Evolutionary conservation across 2,329 filamentous ascomycete species (phyloP).

Genomic region (Trichothecium sympodiale): DNA sequence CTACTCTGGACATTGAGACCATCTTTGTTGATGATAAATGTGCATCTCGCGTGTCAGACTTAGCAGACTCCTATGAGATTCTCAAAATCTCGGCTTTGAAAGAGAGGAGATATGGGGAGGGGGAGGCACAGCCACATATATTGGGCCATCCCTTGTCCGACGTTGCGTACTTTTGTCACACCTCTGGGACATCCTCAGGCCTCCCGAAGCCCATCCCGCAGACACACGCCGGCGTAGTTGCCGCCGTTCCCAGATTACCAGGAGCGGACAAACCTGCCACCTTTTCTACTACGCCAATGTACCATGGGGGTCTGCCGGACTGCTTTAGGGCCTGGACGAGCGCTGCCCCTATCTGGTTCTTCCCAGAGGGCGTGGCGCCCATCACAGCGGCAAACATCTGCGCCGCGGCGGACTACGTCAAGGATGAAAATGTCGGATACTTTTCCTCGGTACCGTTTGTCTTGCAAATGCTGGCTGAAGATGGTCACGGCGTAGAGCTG

Average conservation of each 20-base stretch:
- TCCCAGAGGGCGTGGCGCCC: conserved; percentile 42
- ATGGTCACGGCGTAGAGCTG: conserved; percentile 25
- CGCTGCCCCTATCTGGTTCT: conserved; percentile 49
- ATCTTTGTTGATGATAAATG: conserved; percentile 32
- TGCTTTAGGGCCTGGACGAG: conserved; percentile 51
- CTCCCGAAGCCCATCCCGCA: conserved; percentile 53
- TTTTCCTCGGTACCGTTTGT: conserved; percentile 54
- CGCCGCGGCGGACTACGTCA: conserved; percentile 30
- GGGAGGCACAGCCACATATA: neutral
- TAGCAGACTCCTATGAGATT: conserved; percentile 5
- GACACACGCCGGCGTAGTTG: conserved; percentile 35
- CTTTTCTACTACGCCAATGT: conserved; percentile 55
- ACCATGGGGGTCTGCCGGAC: conserved; percentile 55
- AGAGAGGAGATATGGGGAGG: neutral
- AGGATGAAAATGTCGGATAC: conserved; percentile 24
- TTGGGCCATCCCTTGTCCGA: conserved; percentile 13
- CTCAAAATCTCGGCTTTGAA: conserved; percentile 5
- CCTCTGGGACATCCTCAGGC: conserved; percentile 53
- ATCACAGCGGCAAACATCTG: conserved; percentile 45
- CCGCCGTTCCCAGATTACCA: conserved; percentile 38
- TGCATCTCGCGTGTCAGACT: neutral
- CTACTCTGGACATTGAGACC: conserved; percentile 25
- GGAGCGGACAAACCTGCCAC: conserved; percentile 29
- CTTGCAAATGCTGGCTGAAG: conserved; percentile 38
- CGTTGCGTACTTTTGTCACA: conserved; percentile 49